Evolutionary conservation across 768 basidiomycete species (phyloP).

Genomic region (Lactarius pseudohatsudake): DNA sequence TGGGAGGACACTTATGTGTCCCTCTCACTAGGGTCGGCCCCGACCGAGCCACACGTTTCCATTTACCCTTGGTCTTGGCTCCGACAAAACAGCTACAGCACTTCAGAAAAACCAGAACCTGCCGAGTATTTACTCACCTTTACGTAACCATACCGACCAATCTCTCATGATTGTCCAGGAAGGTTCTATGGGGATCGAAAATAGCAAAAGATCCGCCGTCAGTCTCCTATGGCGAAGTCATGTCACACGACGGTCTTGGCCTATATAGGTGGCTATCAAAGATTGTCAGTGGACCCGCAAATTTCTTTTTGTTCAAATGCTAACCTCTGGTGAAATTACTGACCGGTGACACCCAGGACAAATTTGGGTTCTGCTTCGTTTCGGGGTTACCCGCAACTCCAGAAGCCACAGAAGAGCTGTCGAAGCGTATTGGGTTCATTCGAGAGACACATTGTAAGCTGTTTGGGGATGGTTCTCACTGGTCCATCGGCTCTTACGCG

Average conservation of each 20-base stretch:
- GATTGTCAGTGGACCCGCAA: conserved; percentile 52
- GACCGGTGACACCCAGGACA: conserved; percentile 52
- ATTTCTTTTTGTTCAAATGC: background rate
- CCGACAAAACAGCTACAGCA: conserved; percentile 75
- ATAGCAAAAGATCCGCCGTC: conserved; percentile 75
- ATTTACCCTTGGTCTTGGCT: conserved; percentile 90
- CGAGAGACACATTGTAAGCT: conserved; percentile 75
- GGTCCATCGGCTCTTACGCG: background rate
- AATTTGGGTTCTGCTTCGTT: conserved; percentile 88
- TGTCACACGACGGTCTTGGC: conserved; percentile 62
- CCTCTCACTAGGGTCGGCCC: conserved; percentile 46
- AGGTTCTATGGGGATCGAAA: conserved; percentile 77
- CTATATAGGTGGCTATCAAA: conserved; percentile 80
- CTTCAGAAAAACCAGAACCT: conserved; percentile 36
- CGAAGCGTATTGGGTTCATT: conserved; percentile 79
- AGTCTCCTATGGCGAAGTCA: conserved; percentile 69
- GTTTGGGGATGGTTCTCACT: background rate
- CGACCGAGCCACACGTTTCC: conserved; percentile 66
- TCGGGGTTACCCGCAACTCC: conserved; percentile 76
- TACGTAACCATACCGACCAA: conserved; percentile 2
- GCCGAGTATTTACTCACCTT: conserved; percentile 46
- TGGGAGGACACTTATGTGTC: background rate
- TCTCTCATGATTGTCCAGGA: conserved; percentile 41
- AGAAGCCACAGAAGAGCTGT: conserved; percentile 80
- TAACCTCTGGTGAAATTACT: background rate